Evolutionary conservation across 2,329 filamentous ascomycete species (phyloP).

Genomic region (Diaporthe batatas): DNA sequence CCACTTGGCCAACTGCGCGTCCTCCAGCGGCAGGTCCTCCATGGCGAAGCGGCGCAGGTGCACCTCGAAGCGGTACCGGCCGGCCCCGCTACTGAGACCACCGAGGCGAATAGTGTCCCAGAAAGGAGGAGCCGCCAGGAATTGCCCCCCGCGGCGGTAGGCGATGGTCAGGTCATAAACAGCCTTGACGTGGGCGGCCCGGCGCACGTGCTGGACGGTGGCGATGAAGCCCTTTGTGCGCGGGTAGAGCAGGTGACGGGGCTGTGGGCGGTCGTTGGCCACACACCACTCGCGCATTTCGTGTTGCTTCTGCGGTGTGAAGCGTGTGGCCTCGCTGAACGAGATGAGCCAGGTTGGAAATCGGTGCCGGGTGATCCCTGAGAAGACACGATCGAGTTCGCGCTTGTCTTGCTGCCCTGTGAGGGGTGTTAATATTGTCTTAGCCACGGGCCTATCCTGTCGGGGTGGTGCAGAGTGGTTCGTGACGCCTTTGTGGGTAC

Average conservation of each 20-base stretch:
- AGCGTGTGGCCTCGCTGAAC: conserved; percentile 74
- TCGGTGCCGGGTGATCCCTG: conserved; percentile 62
- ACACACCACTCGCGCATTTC: conserved; percentile 67
- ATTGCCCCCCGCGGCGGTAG: conserved; percentile 60
- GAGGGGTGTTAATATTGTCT: not conserved
- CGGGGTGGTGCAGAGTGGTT: not conserved
- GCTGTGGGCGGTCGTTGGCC: conserved; percentile 62
- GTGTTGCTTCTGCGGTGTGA: conserved; percentile 65
- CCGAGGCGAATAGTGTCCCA: conserved; percentile 64
- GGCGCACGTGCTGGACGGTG: conserved; percentile 67
- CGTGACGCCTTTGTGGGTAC: no score
- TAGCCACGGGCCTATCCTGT: not conserved
- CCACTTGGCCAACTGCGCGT: conserved; percentile 64
- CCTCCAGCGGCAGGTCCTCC: conserved; percentile 61
- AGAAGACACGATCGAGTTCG: conserved; percentile 70
- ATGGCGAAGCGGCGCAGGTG: conserved; percentile 63
- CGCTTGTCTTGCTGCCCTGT: conserved; percentile 56
- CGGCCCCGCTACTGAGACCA: conserved; percentile 54
- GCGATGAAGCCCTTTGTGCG: conserved; percentile 72
- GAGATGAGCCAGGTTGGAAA: conserved; percentile 75
- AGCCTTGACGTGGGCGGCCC: conserved; percentile 64
- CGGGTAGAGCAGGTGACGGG: conserved; percentile 70
- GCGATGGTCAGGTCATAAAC: conserved; percentile 69
- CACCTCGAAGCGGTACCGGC: conserved; percentile 63
- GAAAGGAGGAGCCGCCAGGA: conserved; percentile 63